phyloP scores from a whole-genome alignment of 2,329 filamentous ascomycete genomes.

The Paraconiothyrium sp. region DNA sequence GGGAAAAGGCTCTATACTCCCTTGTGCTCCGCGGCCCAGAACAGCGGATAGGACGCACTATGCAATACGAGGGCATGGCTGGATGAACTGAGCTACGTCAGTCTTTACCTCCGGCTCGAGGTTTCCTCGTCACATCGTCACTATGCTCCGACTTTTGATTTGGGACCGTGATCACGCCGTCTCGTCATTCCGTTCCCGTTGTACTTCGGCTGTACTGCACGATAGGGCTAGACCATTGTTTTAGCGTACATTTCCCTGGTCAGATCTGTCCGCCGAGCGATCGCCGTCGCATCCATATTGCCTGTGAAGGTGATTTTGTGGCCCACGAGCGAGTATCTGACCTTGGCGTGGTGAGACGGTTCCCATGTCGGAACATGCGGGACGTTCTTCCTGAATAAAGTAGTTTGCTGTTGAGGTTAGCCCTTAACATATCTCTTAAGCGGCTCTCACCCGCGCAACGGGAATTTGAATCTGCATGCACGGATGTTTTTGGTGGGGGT shows the following conservation, averaged over 20 bases:
- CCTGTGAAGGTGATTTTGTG: slow-evolving; percentile 25
- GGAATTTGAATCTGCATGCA: slow-evolving; percentile 27
- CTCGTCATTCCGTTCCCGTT: not conserved
- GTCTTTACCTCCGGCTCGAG: not conserved
- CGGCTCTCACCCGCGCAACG: slow-evolving; percentile 33
- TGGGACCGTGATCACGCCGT: not conserved
- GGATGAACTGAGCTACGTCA: not conserved
- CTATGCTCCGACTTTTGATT: not conserved
- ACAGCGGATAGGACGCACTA: slow-evolving; percentile 5
- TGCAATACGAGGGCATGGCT: slow-evolving; percentile 15
- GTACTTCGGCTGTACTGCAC: not conserved
- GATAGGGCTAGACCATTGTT: slow-evolving; percentile 15
- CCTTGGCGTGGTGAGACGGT: slow-evolving; percentile 27
- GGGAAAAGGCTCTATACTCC: slow-evolving; percentile 1
- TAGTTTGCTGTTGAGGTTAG: slow-evolving; percentile 31
- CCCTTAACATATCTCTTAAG: slow-evolving; percentile 32
- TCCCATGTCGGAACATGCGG: slow-evolving; percentile 42
- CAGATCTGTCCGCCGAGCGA: slow-evolving; percentile 17
- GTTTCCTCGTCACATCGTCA: not conserved
- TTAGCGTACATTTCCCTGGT: slow-evolving; percentile 19
- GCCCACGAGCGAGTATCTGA: slow-evolving; percentile 19
- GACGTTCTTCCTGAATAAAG: slow-evolving; percentile 42
- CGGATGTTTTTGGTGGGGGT: not conserved
- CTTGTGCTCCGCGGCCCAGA: slow-evolving; percentile 16
- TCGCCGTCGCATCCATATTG: slow-evolving; percentile 22